Evolutionary conservation across 768 basidiomycete species (phyloP), one percentile per base, ranked within the genome.

Genomic region (Cystobasidium ongulense): DNA sequence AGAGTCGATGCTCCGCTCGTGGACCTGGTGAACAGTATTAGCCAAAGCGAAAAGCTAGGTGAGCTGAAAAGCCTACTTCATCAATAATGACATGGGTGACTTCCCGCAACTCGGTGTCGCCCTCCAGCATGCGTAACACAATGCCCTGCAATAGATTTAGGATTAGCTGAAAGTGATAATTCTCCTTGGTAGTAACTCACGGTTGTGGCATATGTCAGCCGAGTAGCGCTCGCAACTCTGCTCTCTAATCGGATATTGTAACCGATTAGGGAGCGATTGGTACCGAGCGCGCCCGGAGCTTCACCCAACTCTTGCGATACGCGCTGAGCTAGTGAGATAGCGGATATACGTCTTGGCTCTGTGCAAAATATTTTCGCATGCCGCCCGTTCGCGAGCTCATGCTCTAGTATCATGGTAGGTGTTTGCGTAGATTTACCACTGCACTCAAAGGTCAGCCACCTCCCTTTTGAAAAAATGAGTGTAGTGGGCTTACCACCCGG

Each of bases 391-490:
- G 88, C 86, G 25, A 97, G 85, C 66, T 89, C 87, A 78, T 94
- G 88, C 80, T 99, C 95, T 11, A 99, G 85, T 76, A 98, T 89
- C 82, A 93, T 98, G 0, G 89, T 85, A 1, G 95, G 95, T 1
- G 97, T 87, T 82, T 98, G 95, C 0, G 95, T 98, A 1, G 93
- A 96, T 83, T 99, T 99, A 10, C 95, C 95, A 78, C 92, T 93
- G 76, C 35, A 64, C 65, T 43, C 66, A 29, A 64, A 74, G 61
- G 76, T 27, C 27, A 25, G n/a, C 31, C 46, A 11, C 31, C 13
- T 2, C 10, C 21, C 7, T 17, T 41, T 13, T 17, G 82, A 84
- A 78, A 81, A 81, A 31, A 83, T 31, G 1, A 33, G n/a, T 17
- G 23, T 41, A 25, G 43, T 23, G 17, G n/a, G 75, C 83, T 74